phyloP scores from a whole-genome alignment of 345 rosid species.

The Eucalyptus victrix region DNA sequence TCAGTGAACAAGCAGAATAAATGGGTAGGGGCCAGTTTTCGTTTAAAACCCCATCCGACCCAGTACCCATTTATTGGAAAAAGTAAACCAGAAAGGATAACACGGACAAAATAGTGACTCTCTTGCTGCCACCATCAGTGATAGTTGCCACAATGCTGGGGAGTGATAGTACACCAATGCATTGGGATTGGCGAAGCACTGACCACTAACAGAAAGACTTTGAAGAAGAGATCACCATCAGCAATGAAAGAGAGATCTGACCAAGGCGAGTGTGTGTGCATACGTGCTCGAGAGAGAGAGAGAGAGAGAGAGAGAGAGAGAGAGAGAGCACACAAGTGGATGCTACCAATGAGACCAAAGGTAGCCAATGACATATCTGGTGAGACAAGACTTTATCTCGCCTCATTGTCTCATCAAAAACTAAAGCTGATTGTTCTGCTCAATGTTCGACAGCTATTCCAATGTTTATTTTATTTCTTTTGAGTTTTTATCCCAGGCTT shows the following conservation, averaged over 20 bases:
- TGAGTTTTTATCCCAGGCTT: not conserved
- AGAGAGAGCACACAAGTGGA: not conserved
- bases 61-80: not conserved
- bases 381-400: not conserved
- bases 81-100: not conserved
- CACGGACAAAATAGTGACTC: not conserved
- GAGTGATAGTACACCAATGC: not conserved
- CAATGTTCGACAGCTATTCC: not conserved
- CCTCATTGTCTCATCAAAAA: not conserved
- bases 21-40: not conserved
- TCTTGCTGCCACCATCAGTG: not conserved
- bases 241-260: not conserved
- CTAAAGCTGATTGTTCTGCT: not conserved
- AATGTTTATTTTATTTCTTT: not conserved
- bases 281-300: not conserved
- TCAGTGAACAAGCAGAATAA: not conserved
- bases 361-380: not conserved
- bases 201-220: not conserved
- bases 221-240: not conserved
- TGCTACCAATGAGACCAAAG: not conserved
- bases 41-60: not conserved
- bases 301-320: not conserved
- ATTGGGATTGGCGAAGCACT: not conserved
- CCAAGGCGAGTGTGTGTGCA: not conserved
- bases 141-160: not conserved